phyloP scores from a whole-genome alignment of 1,139 yeast genomes.

The Sugiyamaella pinicola region DNA sequence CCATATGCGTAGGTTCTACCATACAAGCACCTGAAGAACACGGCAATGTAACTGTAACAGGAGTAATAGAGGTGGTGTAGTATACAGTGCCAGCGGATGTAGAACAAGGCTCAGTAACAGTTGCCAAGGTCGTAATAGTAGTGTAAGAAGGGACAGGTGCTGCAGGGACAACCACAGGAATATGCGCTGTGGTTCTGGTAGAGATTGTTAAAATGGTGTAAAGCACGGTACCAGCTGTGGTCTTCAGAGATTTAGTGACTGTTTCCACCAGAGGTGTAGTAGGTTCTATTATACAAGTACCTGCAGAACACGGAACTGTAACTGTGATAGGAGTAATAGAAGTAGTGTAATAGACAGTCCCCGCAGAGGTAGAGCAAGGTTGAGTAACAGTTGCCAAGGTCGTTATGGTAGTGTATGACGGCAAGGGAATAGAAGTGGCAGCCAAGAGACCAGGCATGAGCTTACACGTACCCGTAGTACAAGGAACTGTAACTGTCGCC shows the following conservation, averaged over 20 bases:
- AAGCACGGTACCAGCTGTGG: conserved; percentile 11
- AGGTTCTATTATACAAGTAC: neutral
- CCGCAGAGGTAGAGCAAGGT: conserved; percentile 18
- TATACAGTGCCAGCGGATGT: conserved; percentile 9
- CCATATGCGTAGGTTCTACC: neutral
- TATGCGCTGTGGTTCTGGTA: neutral
- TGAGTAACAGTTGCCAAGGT: conserved; percentile 10
- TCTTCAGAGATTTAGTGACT: conserved; percentile 17
- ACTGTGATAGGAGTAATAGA: conserved; percentile 5
- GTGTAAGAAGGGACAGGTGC: neutral
- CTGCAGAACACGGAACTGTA: conserved; percentile 18
- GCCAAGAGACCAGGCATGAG: neutral
- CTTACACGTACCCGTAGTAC: neutral
- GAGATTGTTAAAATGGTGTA: conserved; percentile 20
- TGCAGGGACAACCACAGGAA: neutral
- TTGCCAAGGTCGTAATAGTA: neutral
- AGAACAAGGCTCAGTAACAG: conserved; percentile 8
- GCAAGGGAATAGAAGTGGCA: neutral
- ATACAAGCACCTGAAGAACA: conserved; percentile 8
- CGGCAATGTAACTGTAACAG: conserved; percentile 2
- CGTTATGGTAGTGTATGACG: neutral
- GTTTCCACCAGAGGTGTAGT: conserved; percentile 14
- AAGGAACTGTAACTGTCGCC: neutral
- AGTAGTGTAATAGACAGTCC: conserved; percentile 18
- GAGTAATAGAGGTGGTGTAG: conserved; percentile 12